phyloP scores from a whole-genome alignment of 352 stramenopile genomes.

The Nothophytophthora sp. region DNA sequence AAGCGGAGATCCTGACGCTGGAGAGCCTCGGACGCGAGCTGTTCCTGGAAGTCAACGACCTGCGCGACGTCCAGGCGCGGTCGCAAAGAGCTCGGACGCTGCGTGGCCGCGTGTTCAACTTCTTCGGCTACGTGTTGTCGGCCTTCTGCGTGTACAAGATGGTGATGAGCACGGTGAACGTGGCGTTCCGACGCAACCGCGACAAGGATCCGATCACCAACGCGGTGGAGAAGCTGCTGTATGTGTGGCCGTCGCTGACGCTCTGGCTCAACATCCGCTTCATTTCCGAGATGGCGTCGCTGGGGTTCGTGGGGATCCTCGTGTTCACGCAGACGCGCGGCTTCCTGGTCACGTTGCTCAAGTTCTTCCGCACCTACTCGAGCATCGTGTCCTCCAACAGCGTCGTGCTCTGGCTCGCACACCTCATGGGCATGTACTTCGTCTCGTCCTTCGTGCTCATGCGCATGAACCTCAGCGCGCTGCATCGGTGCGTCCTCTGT shows the following conservation, averaged over 20 bases:
- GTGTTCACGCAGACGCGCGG: constrained; percentile 84
- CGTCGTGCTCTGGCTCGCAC: constrained; percentile 79
- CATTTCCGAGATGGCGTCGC: constrained; percentile 76
- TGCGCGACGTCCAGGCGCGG: constrained; percentile 64
- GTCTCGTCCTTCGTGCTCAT: constrained; percentile 88
- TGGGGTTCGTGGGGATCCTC: constrained; percentile 78
- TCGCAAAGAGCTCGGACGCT: constrained; percentile 63
- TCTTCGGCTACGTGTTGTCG: constrained; percentile 78
- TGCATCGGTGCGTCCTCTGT: constrained; percentile 48
- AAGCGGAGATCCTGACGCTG: constrained; percentile 72
- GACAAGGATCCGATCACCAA: constrained; percentile 87
- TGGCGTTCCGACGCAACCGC: constrained; percentile 74
- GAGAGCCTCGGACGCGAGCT: constrained; percentile 77
- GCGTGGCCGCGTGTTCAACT: constrained; percentile 76
- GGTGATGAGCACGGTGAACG: constrained; percentile 85
- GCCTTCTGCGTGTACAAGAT: constrained; percentile 88
- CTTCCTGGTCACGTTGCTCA: constrained; percentile 75
- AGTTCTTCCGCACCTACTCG: constrained; percentile 82
- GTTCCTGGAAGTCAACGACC: constrained; percentile 85
- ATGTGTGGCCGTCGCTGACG: constrained; percentile 75
- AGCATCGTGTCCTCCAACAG: constrained; percentile 85
- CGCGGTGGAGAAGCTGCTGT: constrained; percentile 78
- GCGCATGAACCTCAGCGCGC: constrained; percentile 82
- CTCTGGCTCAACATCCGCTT: constrained; percentile 83
- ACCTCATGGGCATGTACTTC: constrained; percentile 91